Percentiles rank a stretch among this genome's conserved stretches.
Evolutionary conservation across 2,329 filamentous ascomycete genomes (phyloP).

Genomic region (Lasiodiplodia sp.): DNA sequence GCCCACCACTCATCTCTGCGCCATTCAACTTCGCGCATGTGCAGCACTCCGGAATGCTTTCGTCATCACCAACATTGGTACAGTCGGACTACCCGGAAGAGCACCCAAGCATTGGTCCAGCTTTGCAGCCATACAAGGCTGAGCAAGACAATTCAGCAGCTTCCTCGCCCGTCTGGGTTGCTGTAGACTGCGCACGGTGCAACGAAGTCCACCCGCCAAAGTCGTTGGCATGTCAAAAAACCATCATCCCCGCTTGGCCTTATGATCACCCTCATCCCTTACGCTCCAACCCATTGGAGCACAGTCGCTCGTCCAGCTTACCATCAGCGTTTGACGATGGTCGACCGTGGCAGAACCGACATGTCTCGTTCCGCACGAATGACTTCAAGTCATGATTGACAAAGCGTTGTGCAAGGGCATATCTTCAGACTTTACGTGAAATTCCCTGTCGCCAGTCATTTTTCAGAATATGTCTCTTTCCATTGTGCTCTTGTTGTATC

Average conservation of each 20-base stretch:
- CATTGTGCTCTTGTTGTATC: not conserved
- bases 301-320: constrained; percentile 1
- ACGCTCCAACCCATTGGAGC: constrained; percentile 23
- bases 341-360: constrained; percentile 19
- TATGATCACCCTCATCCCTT: constrained; percentile 26
- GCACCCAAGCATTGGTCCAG: constrained; percentile 1
- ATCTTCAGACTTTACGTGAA: not conserved
- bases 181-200: constrained; percentile 20
- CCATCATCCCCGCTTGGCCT: constrained; percentile 8
- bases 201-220: constrained; percentile 7
- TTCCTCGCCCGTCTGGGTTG: constrained; percentile 16
- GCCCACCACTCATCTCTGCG: not conserved
- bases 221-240: constrained; percentile 1
- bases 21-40: constrained; percentile 19
- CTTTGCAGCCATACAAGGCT: not conserved
- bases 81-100: not conserved
- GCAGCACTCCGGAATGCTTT: not conserved
- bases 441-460: not conserved
- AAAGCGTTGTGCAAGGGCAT: not conserved
- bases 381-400: constrained; percentile 2
- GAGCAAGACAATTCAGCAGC: not conserved
- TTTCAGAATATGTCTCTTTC: not conserved
- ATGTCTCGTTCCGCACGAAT: constrained; percentile 10
- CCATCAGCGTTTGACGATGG: not conserved
- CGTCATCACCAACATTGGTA: not conserved